Conservation (phyloP, 2,329 filamentous ascomycete species). For the Colletotrichum caudatum region DNA sequence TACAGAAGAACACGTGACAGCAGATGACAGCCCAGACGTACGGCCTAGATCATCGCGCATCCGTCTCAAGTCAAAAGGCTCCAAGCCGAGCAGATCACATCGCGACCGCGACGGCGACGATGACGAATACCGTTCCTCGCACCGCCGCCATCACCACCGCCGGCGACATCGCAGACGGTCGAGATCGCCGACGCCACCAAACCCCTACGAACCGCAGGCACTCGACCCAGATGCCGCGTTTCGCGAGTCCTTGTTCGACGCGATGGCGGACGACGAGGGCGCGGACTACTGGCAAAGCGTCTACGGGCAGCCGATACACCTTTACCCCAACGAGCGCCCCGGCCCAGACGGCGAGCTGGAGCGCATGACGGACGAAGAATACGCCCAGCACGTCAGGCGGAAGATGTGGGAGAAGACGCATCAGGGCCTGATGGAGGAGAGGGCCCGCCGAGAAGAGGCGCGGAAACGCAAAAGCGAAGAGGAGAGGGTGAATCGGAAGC, state of each 20-base stretch:
- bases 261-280: conserved; percentile 95
- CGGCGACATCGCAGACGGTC: conserved; percentile 48
- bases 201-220: conserved; percentile 59
- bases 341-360: conserved; percentile 72
- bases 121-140: conserved; percentile 40
- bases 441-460: conserved; percentile 70
- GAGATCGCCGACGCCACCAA: conserved; percentile 60
- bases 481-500: conserved; percentile 57
- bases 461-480: conserved; percentile 63
- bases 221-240: conserved; percentile 83
- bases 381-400: conserved; percentile 83
- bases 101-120: conserved; percentile 47
- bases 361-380: conserved; percentile 92
- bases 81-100: conserved; percentile 44
- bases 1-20: conserved; percentile 12
- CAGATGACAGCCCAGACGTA: conserved; percentile 11
- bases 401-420: conserved; percentile 98
- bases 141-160: conserved; percentile 49
- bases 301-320: conserved; percentile 95
- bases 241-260: conserved; percentile 94
- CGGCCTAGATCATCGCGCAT: conserved; percentile 51
- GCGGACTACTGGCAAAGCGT: conserved; percentile 95
- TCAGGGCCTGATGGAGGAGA: conserved; percentile 83
- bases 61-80: conserved; percentile 56
- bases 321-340: conserved; percentile 68